Evolutionary conservation across 106 monocot genomes (phyloP).

Genomic region (Allium fistulosum): DNA sequence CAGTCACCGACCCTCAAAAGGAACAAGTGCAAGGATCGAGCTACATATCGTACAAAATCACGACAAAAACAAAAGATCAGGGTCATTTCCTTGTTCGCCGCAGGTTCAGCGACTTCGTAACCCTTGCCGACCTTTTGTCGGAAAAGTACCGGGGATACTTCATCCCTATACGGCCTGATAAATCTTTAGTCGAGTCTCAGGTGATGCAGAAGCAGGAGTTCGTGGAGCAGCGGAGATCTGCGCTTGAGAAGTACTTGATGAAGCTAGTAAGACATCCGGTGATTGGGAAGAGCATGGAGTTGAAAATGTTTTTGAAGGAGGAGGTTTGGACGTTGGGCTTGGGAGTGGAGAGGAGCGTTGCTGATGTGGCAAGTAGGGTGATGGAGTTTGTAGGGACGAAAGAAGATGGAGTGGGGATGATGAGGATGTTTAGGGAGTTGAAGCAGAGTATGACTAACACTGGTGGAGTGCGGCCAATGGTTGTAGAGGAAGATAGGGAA

Average conservation of each 20-base stretch:
- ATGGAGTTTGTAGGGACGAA: constrained; percentile 54
- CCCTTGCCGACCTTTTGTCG: constrained; percentile 73
- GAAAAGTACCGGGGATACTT: constrained; percentile 78
- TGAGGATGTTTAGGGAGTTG: constrained; percentile 73
- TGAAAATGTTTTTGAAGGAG: constrained; percentile 38
- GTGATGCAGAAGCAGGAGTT: constrained; percentile 93
- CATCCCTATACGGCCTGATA: constrained; percentile 82
- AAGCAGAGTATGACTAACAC: constrained; percentile 62
- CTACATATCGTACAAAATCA: constrained; percentile 73
- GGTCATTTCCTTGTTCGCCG: constrained; percentile 49
- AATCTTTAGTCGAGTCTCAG: constrained; percentile 82
- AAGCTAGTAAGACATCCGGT: constrained; percentile 73
- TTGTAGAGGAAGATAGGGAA: constrained; percentile 63
- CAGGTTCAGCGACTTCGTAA: constrained; percentile 85
- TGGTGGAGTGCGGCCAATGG: constrained; percentile 40
- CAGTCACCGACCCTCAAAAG: constrained; percentile 71
- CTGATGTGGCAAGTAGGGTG: constrained; percentile 54
- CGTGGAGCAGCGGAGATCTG: constrained; percentile 72
- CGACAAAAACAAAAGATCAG: constrained; percentile 14
- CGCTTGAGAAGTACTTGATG: constrained; percentile 72
- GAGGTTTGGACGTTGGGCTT: constrained; percentile 28
- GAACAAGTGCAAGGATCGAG: constrained; percentile 45
- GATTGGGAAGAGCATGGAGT: constrained; percentile 64
- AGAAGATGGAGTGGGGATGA: constrained; percentile 22
- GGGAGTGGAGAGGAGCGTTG: constrained; percentile 22